A percentile compares a stretch with the other conserved stretches of the same genome.
Evolutionary conservation across 1,284 basidiomycete species (phyloP).

Genomic region (Trametes sp.): DNA sequence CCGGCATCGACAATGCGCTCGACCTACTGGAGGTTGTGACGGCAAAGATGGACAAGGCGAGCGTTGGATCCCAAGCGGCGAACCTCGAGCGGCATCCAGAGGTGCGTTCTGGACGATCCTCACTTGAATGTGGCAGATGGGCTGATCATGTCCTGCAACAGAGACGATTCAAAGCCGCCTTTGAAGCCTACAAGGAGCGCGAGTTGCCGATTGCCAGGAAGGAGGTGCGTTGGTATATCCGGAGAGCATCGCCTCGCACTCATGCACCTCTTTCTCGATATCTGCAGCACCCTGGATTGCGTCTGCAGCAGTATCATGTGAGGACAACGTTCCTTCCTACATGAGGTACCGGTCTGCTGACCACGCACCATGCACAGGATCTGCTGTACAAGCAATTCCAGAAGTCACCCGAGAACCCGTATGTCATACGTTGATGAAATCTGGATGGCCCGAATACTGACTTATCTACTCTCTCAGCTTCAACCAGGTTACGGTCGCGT

Average conservation of each 20-base stretch:
- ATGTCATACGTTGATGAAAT: constrained; percentile 40
- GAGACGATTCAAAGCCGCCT: constrained; percentile 92
- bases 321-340: constrained; percentile 32
- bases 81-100: constrained; percentile 94
- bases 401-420: constrained; percentile 91
- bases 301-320: constrained; percentile 86
- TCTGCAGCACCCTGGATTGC: constrained; percentile 78
- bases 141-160: constrained; percentile 39
- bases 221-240: constrained; percentile 57
- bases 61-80: constrained; percentile 84
- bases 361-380: constrained; percentile 53
- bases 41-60: constrained; percentile 92
- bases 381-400: constrained; percentile 85
- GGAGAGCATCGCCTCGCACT: neutral
- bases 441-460: constrained; percentile 11
- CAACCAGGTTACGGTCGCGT: constrained; percentile 81
- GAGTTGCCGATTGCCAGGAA: constrained; percentile 82
- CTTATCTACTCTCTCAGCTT: constrained; percentile 55
- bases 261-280: neutral
- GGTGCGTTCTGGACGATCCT: constrained; percentile 56
- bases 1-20: constrained; percentile 91
- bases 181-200: constrained; percentile 91
- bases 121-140: neutral
- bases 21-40: constrained; percentile 91
- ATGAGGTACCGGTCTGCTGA: constrained; percentile 1